Base-by-base conservation (phyloP, 805 yeast species). In the Soucietia sequanensis region DNA sequence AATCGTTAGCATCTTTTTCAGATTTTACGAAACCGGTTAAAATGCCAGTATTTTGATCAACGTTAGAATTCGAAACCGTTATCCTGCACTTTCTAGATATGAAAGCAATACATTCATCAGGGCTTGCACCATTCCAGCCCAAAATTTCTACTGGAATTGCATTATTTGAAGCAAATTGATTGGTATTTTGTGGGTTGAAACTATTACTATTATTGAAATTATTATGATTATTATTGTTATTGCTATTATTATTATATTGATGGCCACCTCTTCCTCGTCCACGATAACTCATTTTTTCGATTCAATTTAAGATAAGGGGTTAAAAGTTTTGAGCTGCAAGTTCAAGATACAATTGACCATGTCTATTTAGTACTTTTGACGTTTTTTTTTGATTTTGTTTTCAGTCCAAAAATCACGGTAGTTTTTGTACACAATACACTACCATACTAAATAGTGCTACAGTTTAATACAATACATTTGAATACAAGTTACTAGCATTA, bases 41-140 rank as follows among this genome's bases (percentile, higher is more conserved):
- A 2, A 73, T 65, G 3, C 78, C 78, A 5, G 54, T 44, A 8
- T 40, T 30, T 7, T 78, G 76, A 37, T 80, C 80, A 5, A 78
- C 75, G 3, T 56, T 47, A 8, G 79, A 66, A 52, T 82, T 75
- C 33, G 60, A 56, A 9, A 90, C 65, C 1, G 68, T 60, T 13
- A 85, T 67, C 34, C 73, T 68, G 11, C 85, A 64, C 51, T 84
- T 86, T 43, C 95, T 71, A 32, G 80, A 74, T 11, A 89, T 58
- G 56, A 89, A 90, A 24, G 70, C 65, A 7, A 84, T 68, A 39
- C 88, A 67, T 39, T 88, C 95, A 13, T 73, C 79, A 40, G 72
- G 69, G 2, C 83, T 56, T 1, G 89, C 95, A 41, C 87, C 85
- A 40, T 83, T 80, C 96, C 96, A 89, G 29, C 89, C 87, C 24